phyloP scores from a whole-genome alignment of 148 eudicot species.

The Rhododendron mucronatum region DNA sequence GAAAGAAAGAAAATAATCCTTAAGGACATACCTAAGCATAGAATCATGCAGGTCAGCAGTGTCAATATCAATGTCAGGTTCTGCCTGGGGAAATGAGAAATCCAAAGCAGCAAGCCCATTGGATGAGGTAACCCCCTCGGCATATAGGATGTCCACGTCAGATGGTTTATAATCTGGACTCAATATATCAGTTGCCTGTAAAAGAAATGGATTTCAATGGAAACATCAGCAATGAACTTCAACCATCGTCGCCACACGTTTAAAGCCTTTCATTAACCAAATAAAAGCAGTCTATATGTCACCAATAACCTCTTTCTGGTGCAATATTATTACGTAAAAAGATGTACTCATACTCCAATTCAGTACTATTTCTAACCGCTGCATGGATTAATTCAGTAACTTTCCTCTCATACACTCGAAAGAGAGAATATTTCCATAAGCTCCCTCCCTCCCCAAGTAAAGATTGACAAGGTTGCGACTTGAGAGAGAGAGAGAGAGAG shows the following conservation, averaged over 20 bases:
- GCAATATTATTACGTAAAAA: not conserved
- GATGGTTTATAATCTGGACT: conserved; percentile 86
- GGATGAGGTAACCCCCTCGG: conserved; percentile 89
- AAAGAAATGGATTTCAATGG: not conserved
- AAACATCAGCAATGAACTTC: conserved; percentile 1
- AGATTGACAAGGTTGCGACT: not conserved
- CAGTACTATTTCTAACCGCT: not conserved
- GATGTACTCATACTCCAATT: not conserved
- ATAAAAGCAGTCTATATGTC: not conserved
- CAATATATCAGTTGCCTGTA: conserved; percentile 77
- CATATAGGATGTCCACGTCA: conserved; percentile 79
- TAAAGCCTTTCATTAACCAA: not conserved
- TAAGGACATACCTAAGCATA: conserved; percentile 44
- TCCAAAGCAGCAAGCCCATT: conserved; percentile 92
- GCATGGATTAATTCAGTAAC: not conserved
- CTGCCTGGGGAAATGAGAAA: conserved; percentile 70
- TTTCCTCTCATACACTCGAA: not conserved
- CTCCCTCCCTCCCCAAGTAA: not conserved
- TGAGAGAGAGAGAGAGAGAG: not conserved
- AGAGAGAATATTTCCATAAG: not conserved
- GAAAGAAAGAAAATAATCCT: not conserved
- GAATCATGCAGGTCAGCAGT: conserved; percentile 59
- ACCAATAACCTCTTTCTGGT: not conserved
- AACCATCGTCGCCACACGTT: not conserved
- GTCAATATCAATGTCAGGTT: conserved; percentile 44